Conservation (phyloP, 345 rosid genomes). For the Populus pruinosa region DNA sequence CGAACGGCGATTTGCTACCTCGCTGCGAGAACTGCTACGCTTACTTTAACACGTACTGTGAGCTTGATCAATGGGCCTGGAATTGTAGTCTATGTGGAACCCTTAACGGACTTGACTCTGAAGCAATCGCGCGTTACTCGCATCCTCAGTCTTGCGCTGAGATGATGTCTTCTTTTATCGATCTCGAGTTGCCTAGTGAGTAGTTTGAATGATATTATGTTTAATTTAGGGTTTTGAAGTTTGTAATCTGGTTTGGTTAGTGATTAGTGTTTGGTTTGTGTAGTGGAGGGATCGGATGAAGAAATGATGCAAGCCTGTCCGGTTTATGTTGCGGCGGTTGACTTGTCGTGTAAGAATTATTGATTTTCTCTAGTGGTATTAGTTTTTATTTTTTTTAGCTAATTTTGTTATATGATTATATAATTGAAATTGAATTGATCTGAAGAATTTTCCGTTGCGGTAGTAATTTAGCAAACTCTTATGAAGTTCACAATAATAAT, state of each 20-base stretch:
- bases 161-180: slow-evolving; percentile 88
- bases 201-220: not conserved
- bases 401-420: not conserved
- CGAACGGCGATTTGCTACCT: slow-evolving; percentile 74
- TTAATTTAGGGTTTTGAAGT: not conserved
- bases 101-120: slow-evolving; percentile 72
- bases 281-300: slow-evolving; percentile 76
- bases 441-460: not conserved
- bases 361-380: not conserved
- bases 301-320: slow-evolving; percentile 75
- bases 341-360: slow-evolving; percentile 69
- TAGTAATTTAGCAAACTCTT: not conserved
- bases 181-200: slow-evolving; percentile 81
- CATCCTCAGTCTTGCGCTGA: slow-evolving; percentile 73
- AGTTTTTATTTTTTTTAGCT: not conserved
- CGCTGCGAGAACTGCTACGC: slow-evolving; percentile 93
- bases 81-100: slow-evolving; percentile 83
- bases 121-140: slow-evolving; percentile 77
- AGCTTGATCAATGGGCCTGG: slow-evolving; percentile 99
- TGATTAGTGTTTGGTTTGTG: slow-evolving; percentile 13
- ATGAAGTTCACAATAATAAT: not conserved
- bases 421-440: not conserved
- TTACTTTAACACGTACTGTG: slow-evolving; percentile 90
- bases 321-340: slow-evolving; percentile 95
- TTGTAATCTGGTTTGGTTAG: not conserved